Evolutionary conservation across 257 asterid genomes (phyloP).

Genomic region (Asclepias syriaca): DNA sequence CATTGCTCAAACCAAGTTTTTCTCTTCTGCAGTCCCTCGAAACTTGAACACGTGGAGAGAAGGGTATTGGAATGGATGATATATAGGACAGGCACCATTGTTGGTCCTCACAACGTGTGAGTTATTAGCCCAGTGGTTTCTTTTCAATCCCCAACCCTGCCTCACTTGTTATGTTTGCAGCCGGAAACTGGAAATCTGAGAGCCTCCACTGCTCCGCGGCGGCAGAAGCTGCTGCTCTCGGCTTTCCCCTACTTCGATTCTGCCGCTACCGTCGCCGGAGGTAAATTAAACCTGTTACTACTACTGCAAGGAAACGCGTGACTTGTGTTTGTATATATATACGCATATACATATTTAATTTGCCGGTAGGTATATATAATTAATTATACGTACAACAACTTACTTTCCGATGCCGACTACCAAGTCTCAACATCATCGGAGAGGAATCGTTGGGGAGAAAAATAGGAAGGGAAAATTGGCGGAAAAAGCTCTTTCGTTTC

Average conservation of each 20-base stretch:
- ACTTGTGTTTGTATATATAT: not conserved
- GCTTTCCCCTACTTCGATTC: too few relatives aligned
- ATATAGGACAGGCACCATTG: too few relatives aligned
- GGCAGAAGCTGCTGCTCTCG: constrained; percentile 25
- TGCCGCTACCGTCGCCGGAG: constrained; percentile 44
- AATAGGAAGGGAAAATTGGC: too few relatives aligned
- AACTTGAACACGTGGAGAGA: too few relatives aligned
- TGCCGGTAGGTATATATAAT: not conserved
- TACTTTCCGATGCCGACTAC: too few relatives aligned
- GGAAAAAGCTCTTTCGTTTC: too few relatives aligned
- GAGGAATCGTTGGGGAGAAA: too few relatives aligned
- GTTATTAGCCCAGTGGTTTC: not conserved
- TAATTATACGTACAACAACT: too few relatives aligned
- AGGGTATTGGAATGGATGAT: too few relatives aligned
- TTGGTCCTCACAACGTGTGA: too few relatives aligned
- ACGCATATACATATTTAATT: not conserved
- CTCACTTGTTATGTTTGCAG: constrained; percentile 37
- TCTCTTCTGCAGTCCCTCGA: too few relatives aligned
- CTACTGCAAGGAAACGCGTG: not conserved
- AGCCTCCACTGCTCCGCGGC: constrained; percentile 25
- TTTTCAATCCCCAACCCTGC: not conserved
- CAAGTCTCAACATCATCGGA: not conserved
- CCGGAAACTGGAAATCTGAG: constrained; percentile 38
- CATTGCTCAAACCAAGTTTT: too few relatives aligned
- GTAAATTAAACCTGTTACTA: not conserved